A percentile compares a stretch with the other conserved stretches of the same genome.
These are phyloP conservation scores for Aethionema arabicum DNA, from an alignment of 345 rosid genomes.

Conservation along the genomic window DNA sequence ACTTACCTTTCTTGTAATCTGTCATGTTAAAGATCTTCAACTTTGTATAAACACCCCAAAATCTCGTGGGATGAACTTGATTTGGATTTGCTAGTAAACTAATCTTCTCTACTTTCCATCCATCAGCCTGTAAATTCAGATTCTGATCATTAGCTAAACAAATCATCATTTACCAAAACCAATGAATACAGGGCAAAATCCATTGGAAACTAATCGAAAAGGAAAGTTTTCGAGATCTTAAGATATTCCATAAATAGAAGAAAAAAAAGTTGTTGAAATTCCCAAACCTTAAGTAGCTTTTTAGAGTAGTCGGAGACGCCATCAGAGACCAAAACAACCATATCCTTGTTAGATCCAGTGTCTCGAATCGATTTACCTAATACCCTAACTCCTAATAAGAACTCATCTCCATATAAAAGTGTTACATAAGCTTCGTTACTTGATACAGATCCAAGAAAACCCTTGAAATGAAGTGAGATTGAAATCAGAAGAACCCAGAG, in stretches of 20 bases:
- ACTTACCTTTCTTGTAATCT: slow-evolving; percentile 60
- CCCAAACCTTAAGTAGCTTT: slow-evolving; percentile 49
- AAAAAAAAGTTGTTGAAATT: not conserved
- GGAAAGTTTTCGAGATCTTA: not conserved
- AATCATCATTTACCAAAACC: not conserved
- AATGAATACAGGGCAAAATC: too few relatives aligned
- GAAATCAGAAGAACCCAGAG: slow-evolving; percentile 26
- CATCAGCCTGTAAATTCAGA: slow-evolving; percentile 60
- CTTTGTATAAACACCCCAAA: slow-evolving; percentile 88
- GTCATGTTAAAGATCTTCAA: slow-evolving; percentile 79
- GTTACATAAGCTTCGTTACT: slow-evolving; percentile 61
- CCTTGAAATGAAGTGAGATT: slow-evolving; percentile 30
- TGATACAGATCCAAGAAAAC: slow-evolving; percentile 36
- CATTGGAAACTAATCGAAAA: not conserved
- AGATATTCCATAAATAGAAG: not conserved
- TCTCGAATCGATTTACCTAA: slow-evolving; percentile 73
- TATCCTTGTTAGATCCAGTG: slow-evolving; percentile 62
- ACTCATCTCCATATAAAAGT: slow-evolving; percentile 79
- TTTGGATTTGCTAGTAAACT: slow-evolving; percentile 70
- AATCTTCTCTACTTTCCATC: slow-evolving; percentile 78
- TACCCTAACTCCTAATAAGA: slow-evolving; percentile 77
- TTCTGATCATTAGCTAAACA: not conserved
- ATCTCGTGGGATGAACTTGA: slow-evolving; percentile 67
- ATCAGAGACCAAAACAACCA: slow-evolving; percentile 76
- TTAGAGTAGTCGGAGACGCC: slow-evolving; percentile 67